These are phyloP conservation scores for Fragilaria radians DNA, from an alignment of 108 stramenopile genomes.

Conservation along the genomic window DNA sequence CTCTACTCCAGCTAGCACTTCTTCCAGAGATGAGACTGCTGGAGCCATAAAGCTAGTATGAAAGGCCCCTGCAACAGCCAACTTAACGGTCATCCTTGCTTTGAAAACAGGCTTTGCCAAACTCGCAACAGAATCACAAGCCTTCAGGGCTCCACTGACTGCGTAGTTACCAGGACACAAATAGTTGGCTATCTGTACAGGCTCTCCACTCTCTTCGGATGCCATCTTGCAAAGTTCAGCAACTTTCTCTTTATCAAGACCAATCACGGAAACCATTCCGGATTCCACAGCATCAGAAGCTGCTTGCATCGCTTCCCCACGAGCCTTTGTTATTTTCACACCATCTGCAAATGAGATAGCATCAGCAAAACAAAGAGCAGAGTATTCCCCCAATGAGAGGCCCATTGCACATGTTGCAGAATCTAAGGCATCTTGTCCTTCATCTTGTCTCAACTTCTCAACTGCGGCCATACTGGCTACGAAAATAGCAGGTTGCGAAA, in stretches of 20 bases:
- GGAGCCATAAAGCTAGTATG: constrained; percentile 97
- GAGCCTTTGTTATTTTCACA: constrained; percentile 94
- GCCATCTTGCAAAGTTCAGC: constrained; percentile 81
- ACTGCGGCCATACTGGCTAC: constrained; percentile 97
- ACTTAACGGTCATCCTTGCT: constrained; percentile 95
- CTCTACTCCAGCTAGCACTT: constrained; percentile 80
- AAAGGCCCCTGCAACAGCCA: constrained; percentile 97
- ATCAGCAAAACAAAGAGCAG: constrained; percentile 95
- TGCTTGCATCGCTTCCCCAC: constrained; percentile 97
- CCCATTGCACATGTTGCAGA: constrained; percentile 95
- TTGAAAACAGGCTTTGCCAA: constrained; percentile 97
- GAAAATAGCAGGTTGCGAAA: constrained; percentile 97
- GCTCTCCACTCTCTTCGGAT: constrained; percentile 67
- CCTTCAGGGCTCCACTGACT: constrained; percentile 80
- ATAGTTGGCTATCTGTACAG: constrained; percentile 91
- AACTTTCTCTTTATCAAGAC: constrained; percentile 82
- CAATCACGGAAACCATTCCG: constrained; percentile 97
- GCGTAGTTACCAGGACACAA: constrained; percentile 97
- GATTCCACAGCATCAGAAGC: constrained; percentile 89
- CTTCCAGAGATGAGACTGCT: constrained; percentile 82
- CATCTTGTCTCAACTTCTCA: constrained; percentile 86
- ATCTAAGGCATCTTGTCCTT: constrained; percentile 86
- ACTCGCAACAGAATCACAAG: constrained; percentile 82
- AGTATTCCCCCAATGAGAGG: constrained; percentile 93
- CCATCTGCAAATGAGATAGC: constrained; percentile 97